Evolutionary conservation across 2,329 filamentous ascomycete species (phyloP).

Genomic region (Hortaea werneckii): DNA sequence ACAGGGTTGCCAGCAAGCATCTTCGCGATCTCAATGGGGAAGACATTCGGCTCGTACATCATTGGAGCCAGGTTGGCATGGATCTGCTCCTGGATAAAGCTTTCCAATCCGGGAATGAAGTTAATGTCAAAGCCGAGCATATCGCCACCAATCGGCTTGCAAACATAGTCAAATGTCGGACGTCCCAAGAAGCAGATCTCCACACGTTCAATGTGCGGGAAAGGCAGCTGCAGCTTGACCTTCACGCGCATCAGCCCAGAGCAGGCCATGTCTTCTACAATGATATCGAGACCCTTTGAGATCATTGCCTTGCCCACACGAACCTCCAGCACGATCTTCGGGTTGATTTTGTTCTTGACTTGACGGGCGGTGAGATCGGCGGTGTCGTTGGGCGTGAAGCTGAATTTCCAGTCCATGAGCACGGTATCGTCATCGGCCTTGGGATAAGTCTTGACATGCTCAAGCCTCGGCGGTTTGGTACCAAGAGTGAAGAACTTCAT

Average conservation of each 20-base stretch:
- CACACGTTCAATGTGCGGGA: conserved; percentile 87
- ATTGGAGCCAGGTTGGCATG: conserved; percentile 89
- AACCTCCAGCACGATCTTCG: conserved; percentile 91
- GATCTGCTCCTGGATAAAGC: conserved; percentile 91
- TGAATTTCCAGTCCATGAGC: conserved; percentile 99
- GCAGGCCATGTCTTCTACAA: conserved; percentile 96
- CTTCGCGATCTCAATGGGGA: conserved; percentile 96
- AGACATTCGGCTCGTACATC: conserved; percentile 97
- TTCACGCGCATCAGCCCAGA: conserved; percentile 93
- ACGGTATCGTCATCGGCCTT: conserved; percentile 92
- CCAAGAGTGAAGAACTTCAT: conserved; percentile 90
- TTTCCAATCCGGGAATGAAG: conserved; percentile 89
- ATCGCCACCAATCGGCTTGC: conserved; percentile 93
- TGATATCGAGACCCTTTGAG: conserved; percentile 92
- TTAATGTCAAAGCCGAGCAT: conserved; percentile 97
- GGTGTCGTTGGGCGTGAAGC: conserved; percentile 92
- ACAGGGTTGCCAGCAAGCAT: conserved; percentile 91
- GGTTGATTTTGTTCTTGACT: conserved; percentile 90
- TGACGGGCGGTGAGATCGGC: conserved; percentile 85
- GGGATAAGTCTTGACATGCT: conserved; percentile 97
- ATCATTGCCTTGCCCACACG: conserved; percentile 92
- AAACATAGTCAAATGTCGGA: conserved; percentile 89
- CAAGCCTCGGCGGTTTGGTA: conserved; percentile 87
- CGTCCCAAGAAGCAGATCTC: conserved; percentile 90
- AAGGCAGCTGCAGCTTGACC: conserved; percentile 91